These are phyloP conservation scores for Protomyces inundatus DNA, from an alignment of 1,139 yeast genomes.

Conservation along the genomic window DNA sequence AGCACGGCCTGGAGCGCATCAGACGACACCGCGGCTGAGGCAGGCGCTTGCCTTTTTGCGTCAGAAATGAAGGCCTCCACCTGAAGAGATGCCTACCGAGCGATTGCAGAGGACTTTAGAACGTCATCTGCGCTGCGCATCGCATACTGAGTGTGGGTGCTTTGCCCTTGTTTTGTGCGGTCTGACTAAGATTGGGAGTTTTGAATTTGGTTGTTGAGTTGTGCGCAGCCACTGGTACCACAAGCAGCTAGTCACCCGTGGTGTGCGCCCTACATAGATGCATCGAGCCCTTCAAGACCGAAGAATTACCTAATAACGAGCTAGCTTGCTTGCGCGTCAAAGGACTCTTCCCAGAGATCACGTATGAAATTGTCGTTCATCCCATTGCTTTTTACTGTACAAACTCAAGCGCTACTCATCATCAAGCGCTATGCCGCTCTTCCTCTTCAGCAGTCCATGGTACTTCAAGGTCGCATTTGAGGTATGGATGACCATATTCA, in stretches of 20 bases:
- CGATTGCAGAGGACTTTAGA: neutral
- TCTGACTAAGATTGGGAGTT: neutral
- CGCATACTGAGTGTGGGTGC: neutral
- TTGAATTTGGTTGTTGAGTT: too few relatives aligned
- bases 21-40: neutral
- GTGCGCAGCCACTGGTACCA: too few relatives aligned
- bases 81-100: neutral
- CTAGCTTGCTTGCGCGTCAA: too few relatives aligned
- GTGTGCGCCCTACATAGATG: too few relatives aligned
- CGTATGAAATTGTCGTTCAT: too few relatives aligned
- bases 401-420: too few relatives aligned
- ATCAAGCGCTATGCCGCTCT: neutral
- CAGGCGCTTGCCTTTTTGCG: neutral
- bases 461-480: slow-evolving; percentile 3
- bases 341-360: too few relatives aligned
- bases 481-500: slow-evolving; percentile 64
- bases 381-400: too few relatives aligned
- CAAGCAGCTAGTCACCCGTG: too few relatives aligned
- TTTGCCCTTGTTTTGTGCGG: neutral
- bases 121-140: neutral
- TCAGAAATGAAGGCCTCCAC: neutral
- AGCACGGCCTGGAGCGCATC: slow-evolving; percentile 16
- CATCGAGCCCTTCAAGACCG: too few relatives aligned
- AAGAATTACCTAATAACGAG: too few relatives aligned
- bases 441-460: slow-evolving; percentile 16